Evolutionary conservation across 2,329 filamentous ascomycete species (phyloP), one percentile per base, ranked within the genome.

Genomic region (Coniochaeta prunicola): DNA sequence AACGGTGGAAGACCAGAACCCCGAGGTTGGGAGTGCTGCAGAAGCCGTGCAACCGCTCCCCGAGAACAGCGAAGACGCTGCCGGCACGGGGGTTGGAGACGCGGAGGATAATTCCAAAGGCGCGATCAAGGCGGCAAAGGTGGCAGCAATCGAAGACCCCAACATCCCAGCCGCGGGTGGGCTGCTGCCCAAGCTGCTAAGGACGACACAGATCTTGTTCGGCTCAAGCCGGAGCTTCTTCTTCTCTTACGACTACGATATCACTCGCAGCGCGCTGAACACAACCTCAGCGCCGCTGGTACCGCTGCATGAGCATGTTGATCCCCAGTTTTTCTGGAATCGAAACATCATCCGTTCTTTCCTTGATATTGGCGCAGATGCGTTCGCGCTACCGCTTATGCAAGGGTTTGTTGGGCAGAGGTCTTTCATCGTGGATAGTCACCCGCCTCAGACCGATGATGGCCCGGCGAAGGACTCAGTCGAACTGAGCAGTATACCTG

Each of bases 371-470:
- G 86, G 89, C 0, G 84, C 90, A 24, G 84, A 91, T 65, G 77
- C 79, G 0, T 81, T 96, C 58, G 80, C 89, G 1, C 74, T 97
- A 24, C 94, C 94, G 1, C 66, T 99, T 3, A 89, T 99, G 74
- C 94, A 97, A 73, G 94, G 94, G 0, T 99, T 97, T 65, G 85
- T 99, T 21, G 93, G 93, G 1, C 94, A 97, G 72, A 80, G 85
- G 62, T 79, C 86, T 2, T 97, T 99, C 69, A 82, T 86, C 9
- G 84, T 92, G 26, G 88, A 91, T 65, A 78, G 74, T 63, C 68
- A 84, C 26, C 84, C 84, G 3, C 78, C 81, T 1, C 83, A 84
- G 65, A 66, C 74, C 13, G 82, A 86, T 57, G 72, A 77, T 13
- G 71, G 62, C 13, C 10, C 30, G 33, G 70, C 68, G 9, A 72